Conservation (phyloP, 2,329 filamentous ascomycete species). For the Fusarium sp. region DNA sequence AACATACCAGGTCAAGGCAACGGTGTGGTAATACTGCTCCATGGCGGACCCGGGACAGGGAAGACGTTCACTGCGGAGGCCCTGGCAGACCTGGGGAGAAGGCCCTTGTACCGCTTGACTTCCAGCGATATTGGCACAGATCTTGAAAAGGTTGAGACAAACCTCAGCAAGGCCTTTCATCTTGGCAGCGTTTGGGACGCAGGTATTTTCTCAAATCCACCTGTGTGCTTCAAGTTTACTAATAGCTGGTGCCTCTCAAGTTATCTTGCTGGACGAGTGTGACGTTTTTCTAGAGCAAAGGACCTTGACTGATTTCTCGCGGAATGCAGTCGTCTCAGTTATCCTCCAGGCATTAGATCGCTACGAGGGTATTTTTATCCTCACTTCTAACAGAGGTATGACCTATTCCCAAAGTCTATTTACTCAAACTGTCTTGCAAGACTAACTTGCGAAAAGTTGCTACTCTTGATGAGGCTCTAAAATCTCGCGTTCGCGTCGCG, state of each 20-base stretch:
- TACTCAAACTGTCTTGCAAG: no score
- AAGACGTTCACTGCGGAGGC: slow-evolving; percentile 5
- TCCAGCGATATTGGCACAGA: no score
- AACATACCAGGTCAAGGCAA: neutral
- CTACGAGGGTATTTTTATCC: slow-evolving; percentile 55
- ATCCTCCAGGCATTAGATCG: slow-evolving; percentile 56
- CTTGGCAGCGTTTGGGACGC: no score
- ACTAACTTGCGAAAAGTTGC: slow-evolving; percentile 27
- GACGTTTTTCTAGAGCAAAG: slow-evolving; percentile 51
- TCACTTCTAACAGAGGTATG: slow-evolving; percentile 53
- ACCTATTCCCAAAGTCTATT: no score
- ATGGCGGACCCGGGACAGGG: neutral
- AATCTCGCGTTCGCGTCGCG: slow-evolving; percentile 18
- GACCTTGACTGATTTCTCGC: slow-evolving; percentile 39
- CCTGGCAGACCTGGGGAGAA: neutral
- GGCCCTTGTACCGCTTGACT: neutral
- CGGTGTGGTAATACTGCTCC: neutral
- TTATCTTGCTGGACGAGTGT: slow-evolving; percentile 50
- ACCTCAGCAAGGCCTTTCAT: no score
- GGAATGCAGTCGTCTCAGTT: slow-evolving; percentile 49
- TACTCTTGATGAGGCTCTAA: slow-evolving; percentile 53
- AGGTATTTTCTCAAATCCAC: no score
- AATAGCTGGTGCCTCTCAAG: neutral
- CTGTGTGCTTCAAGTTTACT: no score
- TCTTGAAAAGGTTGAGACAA: no score